Evolutionary conservation across 495 filamentous ascomycete species (phyloP), one percentile per base, ranked within the genome.

Genomic region (Penicillium paradoxum): DNA sequence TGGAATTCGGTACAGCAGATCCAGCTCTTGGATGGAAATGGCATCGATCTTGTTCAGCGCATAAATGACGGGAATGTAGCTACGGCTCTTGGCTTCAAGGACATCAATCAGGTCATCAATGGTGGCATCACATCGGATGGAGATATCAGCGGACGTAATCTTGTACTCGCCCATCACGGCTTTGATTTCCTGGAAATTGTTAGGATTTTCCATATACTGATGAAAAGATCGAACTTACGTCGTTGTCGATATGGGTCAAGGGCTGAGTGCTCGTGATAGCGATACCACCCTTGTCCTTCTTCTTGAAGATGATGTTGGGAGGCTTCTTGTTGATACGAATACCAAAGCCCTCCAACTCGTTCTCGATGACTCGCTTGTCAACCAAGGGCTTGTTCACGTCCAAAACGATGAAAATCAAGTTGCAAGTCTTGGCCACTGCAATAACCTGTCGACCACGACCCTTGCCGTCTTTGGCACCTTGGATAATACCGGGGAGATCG

Each of bases 1-100:
- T 34, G 93, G 93, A 56, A 98, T 98, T 41, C 93, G 83, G 70
- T 98, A 98, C 24, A 98, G 75, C 43, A 98, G 75, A 70, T 98
- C 93, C 55, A 98, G 76, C 68, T 98, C 93, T 70, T 98, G 91
- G 62, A 98, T 97, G 37, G 89, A 90, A 63, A 98, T 97, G 36
- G 91, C 84, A 71, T 98, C 93, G 57, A 98, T 98, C 77, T 98
- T 98, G 80, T 98, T 98, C 67, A 98, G 78, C 4, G 95, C 92
- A 76, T 98, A 98, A 42, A 98, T 87, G 53, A 97, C 93, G 18
- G 93, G 93, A 62, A 98, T 97, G 68, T 98, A 98, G 69, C 85
- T 87, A 70, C 93, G 80, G 66, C 83, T 89, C 80, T 95, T 97
- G 38, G 95, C 92, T 65, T 98, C 93, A 46, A 98, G 80, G 21